Conservation (phyloP, 2,329 filamentous ascomycete genomes). For the Colletotrichum viniferum region DNA sequence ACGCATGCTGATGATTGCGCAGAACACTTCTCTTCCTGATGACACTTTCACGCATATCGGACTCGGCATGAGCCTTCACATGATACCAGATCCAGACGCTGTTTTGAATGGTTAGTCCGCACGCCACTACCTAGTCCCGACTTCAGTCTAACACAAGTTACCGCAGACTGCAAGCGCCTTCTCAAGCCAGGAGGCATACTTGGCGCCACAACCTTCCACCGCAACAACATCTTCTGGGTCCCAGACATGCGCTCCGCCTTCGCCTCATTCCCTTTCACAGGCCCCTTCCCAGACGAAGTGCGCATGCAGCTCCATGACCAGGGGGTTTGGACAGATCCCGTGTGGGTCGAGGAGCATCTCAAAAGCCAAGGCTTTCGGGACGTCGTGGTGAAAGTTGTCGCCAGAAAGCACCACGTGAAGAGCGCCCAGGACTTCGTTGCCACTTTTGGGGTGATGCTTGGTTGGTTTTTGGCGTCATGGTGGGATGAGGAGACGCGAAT, state of each 20-base stretch:
- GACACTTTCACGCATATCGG: neutral
- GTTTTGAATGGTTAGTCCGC: neutral
- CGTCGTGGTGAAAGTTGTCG: neutral
- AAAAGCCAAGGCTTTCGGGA: neutral
- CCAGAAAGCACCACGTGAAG: neutral
- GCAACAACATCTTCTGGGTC: constrained; percentile 37
- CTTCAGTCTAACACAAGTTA: constrained; percentile 27
- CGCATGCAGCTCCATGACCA: constrained; percentile 44
- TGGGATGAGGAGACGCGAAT: neutral
- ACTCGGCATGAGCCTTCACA: neutral
- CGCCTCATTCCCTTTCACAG: constrained; percentile 41
- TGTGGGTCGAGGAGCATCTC: constrained; percentile 35
- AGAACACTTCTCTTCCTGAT: neutral
- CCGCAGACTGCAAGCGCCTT: constrained; percentile 40
- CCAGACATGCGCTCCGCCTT: constrained; percentile 44
- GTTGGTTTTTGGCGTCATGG: neutral
- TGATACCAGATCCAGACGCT: neutral
- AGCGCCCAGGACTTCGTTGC: neutral
- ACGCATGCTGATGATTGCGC: neutral
- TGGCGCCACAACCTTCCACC: constrained; percentile 39
- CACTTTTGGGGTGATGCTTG: neutral
- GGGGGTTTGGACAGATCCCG: constrained; percentile 42
- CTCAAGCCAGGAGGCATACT: constrained; percentile 44
- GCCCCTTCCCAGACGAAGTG: constrained; percentile 36
- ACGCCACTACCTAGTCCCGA: neutral